Base-by-base conservation (phyloP, 176 grass and related monocot genomes). In the Lolium perenne region DNA sequence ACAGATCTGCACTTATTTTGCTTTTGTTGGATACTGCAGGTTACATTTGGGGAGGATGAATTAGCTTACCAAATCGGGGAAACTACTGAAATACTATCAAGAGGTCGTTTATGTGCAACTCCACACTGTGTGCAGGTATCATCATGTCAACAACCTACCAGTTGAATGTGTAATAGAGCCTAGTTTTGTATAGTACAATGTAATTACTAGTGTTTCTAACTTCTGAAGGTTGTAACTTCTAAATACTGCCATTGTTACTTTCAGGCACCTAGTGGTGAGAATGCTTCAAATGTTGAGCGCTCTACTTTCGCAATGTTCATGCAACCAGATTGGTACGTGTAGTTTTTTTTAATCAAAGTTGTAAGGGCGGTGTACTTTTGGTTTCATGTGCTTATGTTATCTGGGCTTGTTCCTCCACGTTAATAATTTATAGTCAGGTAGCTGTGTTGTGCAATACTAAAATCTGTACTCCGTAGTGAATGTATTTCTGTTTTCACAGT, bases 111-210 rank as follows among this genome's bases (percentile, higher is more conserved):
- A 70, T 94, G 90, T 92, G 93, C 96, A 66, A 98, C 96, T 29
- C 96, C 96, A 72, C 93, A 98, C 87, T 94, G 96, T 92, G 96
- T 98, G 55, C 92, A 98, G 93, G 96, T 98, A 89, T 83, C 92
- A 61, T 50, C 92, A 61, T 50, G 1, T 38, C 8, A 29, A 57
- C 48, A 14, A 46, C 50, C 55, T 70, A 50, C 14, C 8, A 80
- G 62, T 11, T 50, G 43, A 76, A 9, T 15, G 15, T 77, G n/a
- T 62, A 16, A 21, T 71, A 58, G n/a, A 20, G 20, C 20, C 51
- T 80, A 48, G 8, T 14, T 75, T 74, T 62, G 7, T 35, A 57
- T 20, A 12, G 45, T 81, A 64, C 13, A 43, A 79, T 41, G 17
- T 25, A 80, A 49, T 43, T 51, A 17, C 15, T 16, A 60, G 51